Base-by-base conservation (phyloP, 495 filamentous ascomycete species). In the Hypoxylon trugodes region DNA sequence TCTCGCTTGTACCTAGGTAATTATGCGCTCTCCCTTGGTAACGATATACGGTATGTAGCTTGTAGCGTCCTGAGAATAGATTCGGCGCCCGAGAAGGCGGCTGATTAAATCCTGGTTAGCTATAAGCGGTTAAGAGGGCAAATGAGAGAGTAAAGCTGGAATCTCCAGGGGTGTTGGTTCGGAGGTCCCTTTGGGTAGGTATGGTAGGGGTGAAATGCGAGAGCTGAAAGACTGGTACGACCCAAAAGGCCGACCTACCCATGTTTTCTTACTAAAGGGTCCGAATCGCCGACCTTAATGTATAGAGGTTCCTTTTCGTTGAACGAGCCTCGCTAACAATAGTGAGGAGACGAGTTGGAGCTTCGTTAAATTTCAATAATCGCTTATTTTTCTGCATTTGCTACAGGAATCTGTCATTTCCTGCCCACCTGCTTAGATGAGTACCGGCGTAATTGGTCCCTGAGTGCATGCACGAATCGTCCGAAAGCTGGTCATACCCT, bases 361-460 rank as follows among this genome's bases (percentile, higher is more conserved):
- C 8, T 37, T 40, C 28, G 43, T 56, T 47, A 33, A 46, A 47
- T 30, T n/a, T 37, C 52, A 43, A 26, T 36, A 45, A 59, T 46
- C 26, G 24, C 33, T 49, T 43, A 19, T 52, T 41, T 66, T 1
- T 21, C 24, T n/a, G 25, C n/a, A 30, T 47, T 55, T 40, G 15
- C 21, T 45, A 26, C 30, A 55, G 26, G 33, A 37, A 46, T 50
- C 15, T 10, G 35, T 26, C 26, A 32, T 28, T 2, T 25, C 50
- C 13, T 57, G 25, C 35, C 37, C 43, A 59, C 56, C 38, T 53
- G 28, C 45, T 43, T 41, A 61, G 41, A 61, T 45, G 40, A 46
- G 32, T 26, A 56, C 41, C 32, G 30, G 30, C 64, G 52, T 43
- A 58, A 53, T 49, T 46, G 50, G 49, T 41, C 38, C 45, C 36